Conservation (phyloP, 1,284 basidiomycete species). For the Mycena citricolor region DNA sequence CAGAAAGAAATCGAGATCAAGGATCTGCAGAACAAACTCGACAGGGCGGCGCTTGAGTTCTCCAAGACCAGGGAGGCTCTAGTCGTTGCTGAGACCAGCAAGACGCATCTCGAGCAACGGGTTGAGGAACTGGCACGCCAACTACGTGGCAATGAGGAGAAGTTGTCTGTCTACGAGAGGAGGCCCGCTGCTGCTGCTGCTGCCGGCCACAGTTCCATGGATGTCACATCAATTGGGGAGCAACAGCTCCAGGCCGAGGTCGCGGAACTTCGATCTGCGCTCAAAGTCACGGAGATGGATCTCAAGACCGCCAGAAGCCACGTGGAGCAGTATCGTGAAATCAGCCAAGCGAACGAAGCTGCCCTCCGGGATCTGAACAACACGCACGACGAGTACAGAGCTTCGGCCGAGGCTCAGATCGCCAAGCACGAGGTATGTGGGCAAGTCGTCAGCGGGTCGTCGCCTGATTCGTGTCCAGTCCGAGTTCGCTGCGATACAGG, state of each 20-base stretch:
- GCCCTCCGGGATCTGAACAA: conserved; percentile 69
- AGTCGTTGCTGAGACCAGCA: conserved; percentile 76
- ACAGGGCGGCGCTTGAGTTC: conserved; percentile 68
- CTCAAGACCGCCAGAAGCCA: conserved; percentile 68
- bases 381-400: conserved; percentile 79
- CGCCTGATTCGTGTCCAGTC: conserved; percentile 45
- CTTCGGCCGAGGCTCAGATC: conserved; percentile 64
- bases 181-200: conserved; percentile 43
- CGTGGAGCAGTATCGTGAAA: conserved; percentile 82
- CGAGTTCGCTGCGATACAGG: conserved; percentile 64
- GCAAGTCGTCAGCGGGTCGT: not conserved
- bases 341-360: conserved; percentile 78
- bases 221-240: conserved; percentile 59
- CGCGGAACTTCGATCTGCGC: conserved; percentile 76
- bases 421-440: conserved; percentile 61
- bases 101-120: conserved; percentile 77
- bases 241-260: conserved; percentile 84
- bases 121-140: conserved; percentile 71
- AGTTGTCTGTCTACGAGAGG: conserved; percentile 84
- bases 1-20: conserved; percentile 82
- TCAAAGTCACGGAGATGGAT: conserved; percentile 77
- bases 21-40: conserved; percentile 73
- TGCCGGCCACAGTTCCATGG: conserved; percentile 32
- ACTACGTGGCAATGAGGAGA: conserved; percentile 77
- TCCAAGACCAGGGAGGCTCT: conserved; percentile 73